Evolutionary conservation across 805 yeast species (phyloP).

Genomic region (Candida palmyrensis): DNA sequence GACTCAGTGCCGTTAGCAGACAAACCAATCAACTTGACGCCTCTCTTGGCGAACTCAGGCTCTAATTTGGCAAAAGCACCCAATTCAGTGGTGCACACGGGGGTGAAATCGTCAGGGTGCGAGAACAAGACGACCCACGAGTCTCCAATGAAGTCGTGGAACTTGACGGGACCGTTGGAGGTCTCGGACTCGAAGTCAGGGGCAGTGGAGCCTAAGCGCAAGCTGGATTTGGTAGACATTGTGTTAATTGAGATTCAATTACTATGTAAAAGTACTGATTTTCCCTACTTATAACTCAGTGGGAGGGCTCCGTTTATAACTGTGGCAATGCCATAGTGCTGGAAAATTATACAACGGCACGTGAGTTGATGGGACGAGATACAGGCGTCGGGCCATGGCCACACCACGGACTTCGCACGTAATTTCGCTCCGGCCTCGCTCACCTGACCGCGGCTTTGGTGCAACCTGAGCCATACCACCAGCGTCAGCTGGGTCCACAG

Average conservation of each 20-base stretch:
- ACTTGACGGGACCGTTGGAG: constrained; percentile 56
- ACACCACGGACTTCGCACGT: no score
- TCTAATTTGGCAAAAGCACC: constrained; percentile 71
- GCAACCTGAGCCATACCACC: no score
- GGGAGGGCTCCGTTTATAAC: neutral
- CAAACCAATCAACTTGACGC: constrained; percentile 62
- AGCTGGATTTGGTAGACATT: constrained; percentile 18
- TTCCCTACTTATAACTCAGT: neutral
- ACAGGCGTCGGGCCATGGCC: no score
- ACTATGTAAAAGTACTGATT: neutral
- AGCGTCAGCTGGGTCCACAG: no score
- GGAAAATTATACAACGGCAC: constrained; percentile 5
- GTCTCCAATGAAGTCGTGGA: constrained; percentile 58
- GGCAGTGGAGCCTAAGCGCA: constrained; percentile 69
- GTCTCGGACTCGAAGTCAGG: constrained; percentile 65
- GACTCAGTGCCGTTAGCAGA: constrained; percentile 60
- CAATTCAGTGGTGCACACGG: constrained; percentile 74
- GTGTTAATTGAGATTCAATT: constrained; percentile 1
- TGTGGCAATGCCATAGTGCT: constrained; percentile 2
- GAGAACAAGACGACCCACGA: constrained; percentile 66
- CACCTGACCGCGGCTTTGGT: no score
- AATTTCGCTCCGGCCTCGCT: no score
- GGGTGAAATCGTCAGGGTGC: constrained; percentile 77
- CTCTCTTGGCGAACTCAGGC: constrained; percentile 62
- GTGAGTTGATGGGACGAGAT: constrained; percentile 4